Conservation (phyloP, 345 rosid species). For the Euphorbia pulcherrima region DNA sequence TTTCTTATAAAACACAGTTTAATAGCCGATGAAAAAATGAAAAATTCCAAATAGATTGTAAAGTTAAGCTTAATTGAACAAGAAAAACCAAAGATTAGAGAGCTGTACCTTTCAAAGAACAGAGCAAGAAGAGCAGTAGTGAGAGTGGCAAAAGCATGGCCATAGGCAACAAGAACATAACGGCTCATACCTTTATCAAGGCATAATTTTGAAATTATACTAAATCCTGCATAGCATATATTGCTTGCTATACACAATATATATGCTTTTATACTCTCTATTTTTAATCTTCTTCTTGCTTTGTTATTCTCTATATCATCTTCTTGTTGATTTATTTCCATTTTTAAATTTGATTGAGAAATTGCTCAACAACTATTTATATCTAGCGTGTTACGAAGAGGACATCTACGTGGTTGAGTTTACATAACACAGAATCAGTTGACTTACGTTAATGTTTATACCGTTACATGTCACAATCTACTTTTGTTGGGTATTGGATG, state of each 20-base stretch:
- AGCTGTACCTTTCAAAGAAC: not conserved
- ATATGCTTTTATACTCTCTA: not conserved
- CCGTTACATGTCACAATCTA: too few relatives aligned
- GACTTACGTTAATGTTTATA: too few relatives aligned
- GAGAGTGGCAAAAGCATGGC: not conserved
- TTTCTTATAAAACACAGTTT: too few relatives aligned
- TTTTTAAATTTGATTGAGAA: too few relatives aligned
- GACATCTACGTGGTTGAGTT: too few relatives aligned
- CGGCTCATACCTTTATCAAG: slow-evolving; percentile 3
- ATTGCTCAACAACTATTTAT: too few relatives aligned
- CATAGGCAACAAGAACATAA: slow-evolving; percentile 5
- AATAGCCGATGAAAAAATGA: too few relatives aligned
- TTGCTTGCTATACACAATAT: not conserved
- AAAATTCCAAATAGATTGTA: not conserved
- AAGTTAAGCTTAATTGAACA: too few relatives aligned
- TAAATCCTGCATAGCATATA: not conserved
- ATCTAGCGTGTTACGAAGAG: too few relatives aligned
- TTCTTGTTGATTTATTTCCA: not conserved
- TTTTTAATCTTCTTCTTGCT: not conserved
- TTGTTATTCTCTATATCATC: not conserved
- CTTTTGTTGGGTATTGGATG: too few relatives aligned
- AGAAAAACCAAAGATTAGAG: not conserved
- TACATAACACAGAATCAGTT: too few relatives aligned
- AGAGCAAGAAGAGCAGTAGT: slow-evolving; percentile 4
- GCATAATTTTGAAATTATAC: not conserved